phyloP scores from a whole-genome alignment of 192 early-diverging fungal genomes.

The Backusella psychrophila region DNA sequence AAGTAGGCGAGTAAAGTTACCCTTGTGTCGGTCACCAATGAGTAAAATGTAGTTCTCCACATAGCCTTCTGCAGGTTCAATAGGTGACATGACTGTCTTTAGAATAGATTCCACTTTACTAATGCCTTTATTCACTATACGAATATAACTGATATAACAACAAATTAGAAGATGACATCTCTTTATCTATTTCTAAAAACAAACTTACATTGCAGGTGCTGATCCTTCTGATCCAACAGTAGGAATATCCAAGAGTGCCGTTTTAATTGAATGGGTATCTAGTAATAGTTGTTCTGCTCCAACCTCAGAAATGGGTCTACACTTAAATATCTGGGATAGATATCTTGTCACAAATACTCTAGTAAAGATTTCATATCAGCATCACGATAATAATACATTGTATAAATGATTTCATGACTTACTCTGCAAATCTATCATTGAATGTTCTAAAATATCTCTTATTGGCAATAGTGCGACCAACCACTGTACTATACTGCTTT shows the following conservation, averaged over 20 bases:
- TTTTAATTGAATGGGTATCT: slow-evolving; percentile 93
- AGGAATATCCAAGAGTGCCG: slow-evolving; percentile 73
- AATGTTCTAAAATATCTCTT: slow-evolving; percentile 83
- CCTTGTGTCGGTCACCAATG: slow-evolving; percentile 66
- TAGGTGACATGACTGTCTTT: slow-evolving; percentile 85
- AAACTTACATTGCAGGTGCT: slow-evolving; percentile 58
- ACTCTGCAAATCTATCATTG: slow-evolving; percentile 93
- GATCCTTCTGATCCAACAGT: slow-evolving; percentile 54
- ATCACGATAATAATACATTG: neutral
- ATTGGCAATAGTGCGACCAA: slow-evolving; percentile 63
- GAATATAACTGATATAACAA: slow-evolving; percentile 62
- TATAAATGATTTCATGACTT: slow-evolving; percentile 22
- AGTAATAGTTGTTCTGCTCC: slow-evolving; percentile 96
- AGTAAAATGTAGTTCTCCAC: slow-evolving; percentile 89
- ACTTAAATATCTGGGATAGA: slow-evolving; percentile 66
- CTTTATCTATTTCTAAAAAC: neutral
- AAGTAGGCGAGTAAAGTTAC: slow-evolving; percentile 77
- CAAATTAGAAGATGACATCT: neutral
- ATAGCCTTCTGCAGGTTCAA: slow-evolving; percentile 79
- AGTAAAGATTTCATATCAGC: neutral
- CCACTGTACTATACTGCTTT: slow-evolving; percentile 48
- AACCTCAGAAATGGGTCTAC: slow-evolving; percentile 85
- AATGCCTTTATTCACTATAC: slow-evolving; percentile 81
- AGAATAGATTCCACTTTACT: slow-evolving; percentile 82
- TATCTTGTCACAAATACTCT: slow-evolving; percentile 74